Evolutionary conservation across 495 filamentous ascomycete species (phyloP).

Genomic region (Melanomma pulvis-pyrius): DNA sequence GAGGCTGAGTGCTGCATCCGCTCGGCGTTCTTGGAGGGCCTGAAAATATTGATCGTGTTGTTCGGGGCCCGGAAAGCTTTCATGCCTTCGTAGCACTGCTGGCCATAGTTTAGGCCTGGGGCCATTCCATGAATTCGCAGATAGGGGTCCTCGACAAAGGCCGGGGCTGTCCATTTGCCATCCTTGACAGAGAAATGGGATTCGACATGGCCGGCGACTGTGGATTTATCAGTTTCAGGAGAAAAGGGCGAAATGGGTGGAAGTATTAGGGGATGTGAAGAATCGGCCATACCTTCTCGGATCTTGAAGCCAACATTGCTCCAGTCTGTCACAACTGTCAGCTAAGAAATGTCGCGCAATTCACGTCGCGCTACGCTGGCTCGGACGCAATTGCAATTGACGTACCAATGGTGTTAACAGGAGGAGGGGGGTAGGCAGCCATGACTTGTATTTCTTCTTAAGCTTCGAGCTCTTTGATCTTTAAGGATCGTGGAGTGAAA

Average conservation of each 20-base stretch:
- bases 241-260: not conserved
- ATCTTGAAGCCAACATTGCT: slow-evolving; percentile 85
- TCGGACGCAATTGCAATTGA: slow-evolving; percentile 10
- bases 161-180: slow-evolving; percentile 72
- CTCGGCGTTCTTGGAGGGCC: slow-evolving; percentile 75
- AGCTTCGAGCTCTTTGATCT: not conserved
- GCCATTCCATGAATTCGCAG: slow-evolving; percentile 87
- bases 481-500: not conserved
- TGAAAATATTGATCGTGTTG: slow-evolving; percentile 72
- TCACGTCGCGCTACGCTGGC: not conserved
- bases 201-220: slow-evolving; percentile 79
- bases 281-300: slow-evolving; percentile 68
- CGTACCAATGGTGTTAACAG: slow-evolving; percentile 73
- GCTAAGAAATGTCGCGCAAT: not conserved
- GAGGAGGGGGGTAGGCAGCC: slow-evolving; percentile 72
- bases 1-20: slow-evolving; percentile 77
- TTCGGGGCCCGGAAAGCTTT: slow-evolving; percentile 82
- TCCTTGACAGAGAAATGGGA: slow-evolving; percentile 69
- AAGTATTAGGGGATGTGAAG: not conserved
- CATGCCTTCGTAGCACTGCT: slow-evolving; percentile 91
- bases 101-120: slow-evolving; percentile 87
- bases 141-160: slow-evolving; percentile 75
- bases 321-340: slow-evolving; percentile 65
- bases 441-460: slow-evolving; percentile 9
- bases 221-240: not conserved